Conservation (phyloP, 805 yeast genomes). For the Candida piceae region DNA sequence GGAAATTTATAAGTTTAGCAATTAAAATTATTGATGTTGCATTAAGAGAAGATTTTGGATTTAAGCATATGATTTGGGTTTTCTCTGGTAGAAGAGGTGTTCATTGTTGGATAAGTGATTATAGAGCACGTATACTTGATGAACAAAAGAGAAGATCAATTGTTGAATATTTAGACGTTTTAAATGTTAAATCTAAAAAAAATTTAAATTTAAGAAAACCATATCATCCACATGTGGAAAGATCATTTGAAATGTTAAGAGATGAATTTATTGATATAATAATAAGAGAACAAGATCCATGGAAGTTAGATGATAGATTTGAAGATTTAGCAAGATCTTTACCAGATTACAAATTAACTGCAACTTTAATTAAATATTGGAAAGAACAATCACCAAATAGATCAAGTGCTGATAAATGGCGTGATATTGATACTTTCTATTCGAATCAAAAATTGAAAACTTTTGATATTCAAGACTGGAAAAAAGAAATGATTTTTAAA, state of each 20-base stretch:
- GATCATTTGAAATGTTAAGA: slow-evolving; percentile 67
- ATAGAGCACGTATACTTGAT: slow-evolving; percentile 66
- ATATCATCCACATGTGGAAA: slow-evolving; percentile 78
- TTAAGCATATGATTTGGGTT: slow-evolving; percentile 83
- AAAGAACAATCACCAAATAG: slow-evolving; percentile 42
- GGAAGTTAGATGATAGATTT: slow-evolving; percentile 53
- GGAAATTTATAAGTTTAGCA: slow-evolving; percentile 89
- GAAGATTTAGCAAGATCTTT: slow-evolving; percentile 56
- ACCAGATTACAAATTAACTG: slow-evolving; percentile 54
- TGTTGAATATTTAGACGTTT: slow-evolving; percentile 77
- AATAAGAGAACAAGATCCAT: slow-evolving; percentile 81
- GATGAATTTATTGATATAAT: slow-evolving; percentile 60
- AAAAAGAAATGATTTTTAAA: slow-evolving; percentile 74
- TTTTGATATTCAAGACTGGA: slow-evolving; percentile 53
- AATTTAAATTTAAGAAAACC: slow-evolving; percentile 62
- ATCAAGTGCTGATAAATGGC: slow-evolving; percentile 69
- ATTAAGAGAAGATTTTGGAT: slow-evolving; percentile 84
- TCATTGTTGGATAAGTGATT: slow-evolving; percentile 96
- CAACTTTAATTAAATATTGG: slow-evolving; percentile 59
- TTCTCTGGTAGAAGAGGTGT: slow-evolving; percentile 99
- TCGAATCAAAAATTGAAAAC: slow-evolving; percentile 31
- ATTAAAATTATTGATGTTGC: slow-evolving; percentile 68
- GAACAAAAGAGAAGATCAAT: slow-evolving; percentile 74
- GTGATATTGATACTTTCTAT: slow-evolving; percentile 57
- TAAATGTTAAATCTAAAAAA: slow-evolving; percentile 47